These are phyloP conservation scores for Colletotrichum higginsianum DNA, from an alignment of 2,329 filamentous ascomycete genomes.

Conservation along the genomic window DNA sequence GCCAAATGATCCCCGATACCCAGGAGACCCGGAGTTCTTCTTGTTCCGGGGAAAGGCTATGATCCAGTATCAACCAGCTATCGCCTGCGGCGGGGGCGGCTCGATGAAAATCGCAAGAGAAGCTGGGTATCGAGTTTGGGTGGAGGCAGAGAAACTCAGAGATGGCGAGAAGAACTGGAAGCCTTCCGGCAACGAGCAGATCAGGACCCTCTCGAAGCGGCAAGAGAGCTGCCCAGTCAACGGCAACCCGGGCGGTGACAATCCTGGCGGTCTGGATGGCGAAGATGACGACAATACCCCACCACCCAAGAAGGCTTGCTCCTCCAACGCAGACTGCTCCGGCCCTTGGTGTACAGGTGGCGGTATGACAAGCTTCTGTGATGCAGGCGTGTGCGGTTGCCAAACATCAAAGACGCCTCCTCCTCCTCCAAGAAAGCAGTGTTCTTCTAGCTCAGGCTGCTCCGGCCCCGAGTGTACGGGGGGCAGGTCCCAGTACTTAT, in stretches of 20 bases:
- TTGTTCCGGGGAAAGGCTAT: conserved; percentile 3
- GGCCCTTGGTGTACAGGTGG: no score
- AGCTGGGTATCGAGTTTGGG: conserved; percentile 7
- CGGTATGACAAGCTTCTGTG: no score
- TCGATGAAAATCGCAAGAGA: not conserved
- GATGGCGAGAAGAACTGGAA: conserved; percentile 2
- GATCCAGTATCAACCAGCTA: conserved; percentile 4
- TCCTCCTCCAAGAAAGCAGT: no score
- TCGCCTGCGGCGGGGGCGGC: not conserved
- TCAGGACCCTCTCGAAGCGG: not conserved
- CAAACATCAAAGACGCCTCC: no score
- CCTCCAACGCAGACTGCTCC: not conserved
- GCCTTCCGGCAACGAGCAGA: conserved; percentile 4
- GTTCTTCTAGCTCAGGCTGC: not conserved
- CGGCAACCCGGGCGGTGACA: not conserved
- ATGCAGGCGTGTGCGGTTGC: no score
- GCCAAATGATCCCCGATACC: not conserved
- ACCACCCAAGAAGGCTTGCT: not conserved
- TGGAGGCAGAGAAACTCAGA: not conserved
- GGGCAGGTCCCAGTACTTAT: not conserved
- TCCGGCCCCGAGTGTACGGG: not conserved
- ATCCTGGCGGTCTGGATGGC: not conserved
- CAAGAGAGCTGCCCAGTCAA: not conserved
- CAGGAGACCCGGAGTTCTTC: not conserved
- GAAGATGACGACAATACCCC: not conserved